phyloP scores from a whole-genome alignment of 371 early-diverging fungal species.

The Rhizomucor pusillus region DNA sequence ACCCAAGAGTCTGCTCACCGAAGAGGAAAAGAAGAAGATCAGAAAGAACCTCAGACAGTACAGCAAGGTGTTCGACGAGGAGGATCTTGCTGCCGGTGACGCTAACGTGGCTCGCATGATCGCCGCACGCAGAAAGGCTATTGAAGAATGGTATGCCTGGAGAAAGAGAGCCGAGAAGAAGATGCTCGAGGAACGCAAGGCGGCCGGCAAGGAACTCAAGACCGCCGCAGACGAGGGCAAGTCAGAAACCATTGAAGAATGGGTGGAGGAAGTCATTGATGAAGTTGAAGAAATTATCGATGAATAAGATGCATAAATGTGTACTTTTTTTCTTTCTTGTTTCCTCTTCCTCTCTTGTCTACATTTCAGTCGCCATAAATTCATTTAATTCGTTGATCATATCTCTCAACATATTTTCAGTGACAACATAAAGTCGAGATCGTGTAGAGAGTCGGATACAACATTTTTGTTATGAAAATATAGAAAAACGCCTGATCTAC shows the following conservation, averaged over 20 bases:
- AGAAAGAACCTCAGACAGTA: conserved; percentile 90
- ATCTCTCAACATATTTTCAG: no score
- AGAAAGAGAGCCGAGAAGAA: conserved; percentile 64
- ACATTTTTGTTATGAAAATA: no score
- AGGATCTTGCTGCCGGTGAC: conserved; percentile 73
- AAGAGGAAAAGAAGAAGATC: conserved; percentile 82
- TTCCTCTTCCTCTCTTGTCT: no score
- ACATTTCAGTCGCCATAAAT: no score
- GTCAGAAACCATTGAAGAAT: conserved; percentile 76
- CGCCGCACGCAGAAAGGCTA: conserved; percentile 70
- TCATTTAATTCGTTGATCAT: no score
- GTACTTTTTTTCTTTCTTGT: no score
- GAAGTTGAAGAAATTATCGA: conserved; percentile 48
- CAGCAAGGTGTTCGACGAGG: conserved; percentile 85
- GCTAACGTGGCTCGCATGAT: conserved; percentile 71
- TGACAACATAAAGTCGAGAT: no score
- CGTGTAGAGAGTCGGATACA: no score
- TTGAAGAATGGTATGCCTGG: conserved; percentile 81
- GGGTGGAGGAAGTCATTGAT: conserved; percentile 76
- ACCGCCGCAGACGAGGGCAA: conserved; percentile 50
- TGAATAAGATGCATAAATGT: conserved; percentile 4
- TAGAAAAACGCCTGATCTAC: no score
- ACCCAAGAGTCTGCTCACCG: conserved; percentile 78
- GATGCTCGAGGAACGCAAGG: conserved; percentile 58
- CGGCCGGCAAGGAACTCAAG: conserved; percentile 54